These are phyloP conservation scores for Zygosaccharomyces sapae DNA, from an alignment of 1,139 yeast species.

Conservation along the genomic window DNA sequence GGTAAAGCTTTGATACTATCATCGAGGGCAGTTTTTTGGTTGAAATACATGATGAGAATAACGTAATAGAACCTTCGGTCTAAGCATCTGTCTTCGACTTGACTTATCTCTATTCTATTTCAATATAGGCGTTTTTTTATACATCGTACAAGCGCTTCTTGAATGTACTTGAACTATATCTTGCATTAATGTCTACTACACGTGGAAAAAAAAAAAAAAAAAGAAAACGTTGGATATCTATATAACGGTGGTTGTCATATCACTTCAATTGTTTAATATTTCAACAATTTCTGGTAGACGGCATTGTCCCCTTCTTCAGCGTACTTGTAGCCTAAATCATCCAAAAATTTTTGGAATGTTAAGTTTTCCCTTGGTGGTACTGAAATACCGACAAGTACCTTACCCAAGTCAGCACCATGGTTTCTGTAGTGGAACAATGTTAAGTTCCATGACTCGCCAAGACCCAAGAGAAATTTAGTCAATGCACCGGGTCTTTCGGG, in stretches of 20 bases:
- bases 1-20: slow-evolving; percentile 25
- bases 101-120: too few species aligned
- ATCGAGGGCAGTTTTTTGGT: slow-evolving; percentile 25
- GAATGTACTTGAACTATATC: not conserved
- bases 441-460: slow-evolving; percentile 82
- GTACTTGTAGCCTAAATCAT: slow-evolving; percentile 68
- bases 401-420: slow-evolving; percentile 93
- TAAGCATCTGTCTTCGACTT: slow-evolving; percentile 6
- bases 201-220: not conserved
- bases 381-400: slow-evolving; percentile 82
- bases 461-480: slow-evolving; percentile 65
- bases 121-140: not conserved
- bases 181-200: not conserved
- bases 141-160: not conserved
- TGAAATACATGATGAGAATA: slow-evolving; percentile 18
- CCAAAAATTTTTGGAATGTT: slow-evolving; percentile 63
- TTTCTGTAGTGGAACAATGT: slow-evolving; percentile 94
- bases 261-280: slow-evolving; percentile 22
- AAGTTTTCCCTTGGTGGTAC: slow-evolving; percentile 70
- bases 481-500: slow-evolving; percentile 98
- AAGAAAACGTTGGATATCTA: slow-evolving; percentile 1
- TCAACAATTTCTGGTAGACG: slow-evolving; percentile 73
- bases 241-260: not conserved
- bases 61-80: not conserved
- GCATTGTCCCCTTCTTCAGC: slow-evolving; percentile 79